phyloP scores from a whole-genome alignment of 1,284 basidiomycete species.

The Coniferiporia weirii region DNA sequence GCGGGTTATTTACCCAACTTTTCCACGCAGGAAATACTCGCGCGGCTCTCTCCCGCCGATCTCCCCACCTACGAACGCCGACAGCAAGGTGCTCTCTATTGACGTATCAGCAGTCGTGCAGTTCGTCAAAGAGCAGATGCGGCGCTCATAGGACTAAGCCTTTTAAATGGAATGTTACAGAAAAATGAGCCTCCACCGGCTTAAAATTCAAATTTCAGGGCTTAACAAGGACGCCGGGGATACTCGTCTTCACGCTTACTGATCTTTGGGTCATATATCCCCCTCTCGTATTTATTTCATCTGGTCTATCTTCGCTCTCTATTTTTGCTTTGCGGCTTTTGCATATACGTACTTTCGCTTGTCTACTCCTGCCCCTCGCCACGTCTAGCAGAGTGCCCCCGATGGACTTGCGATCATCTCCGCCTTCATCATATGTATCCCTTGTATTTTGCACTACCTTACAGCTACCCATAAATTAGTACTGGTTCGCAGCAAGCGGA shows the following conservation, averaged over 20 bases:
- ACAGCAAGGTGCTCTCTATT: constrained; percentile 43
- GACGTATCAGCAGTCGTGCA: constrained; percentile 43
- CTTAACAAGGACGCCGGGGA: too few species aligned
- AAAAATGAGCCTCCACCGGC: not conserved
- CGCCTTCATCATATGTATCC: not conserved
- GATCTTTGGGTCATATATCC: too few species aligned
- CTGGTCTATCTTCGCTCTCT: too few species aligned
- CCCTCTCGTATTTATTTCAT: too few species aligned
- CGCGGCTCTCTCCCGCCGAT: constrained; percentile 33
- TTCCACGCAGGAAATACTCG: constrained; percentile 33
- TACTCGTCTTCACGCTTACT: too few species aligned
- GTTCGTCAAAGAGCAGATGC: constrained; percentile 33
- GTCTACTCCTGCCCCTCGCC: not conserved
- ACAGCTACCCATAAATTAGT: not conserved
- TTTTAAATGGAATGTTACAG: not conserved
- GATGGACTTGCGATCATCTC: not conserved
- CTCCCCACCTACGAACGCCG: constrained; percentile 35
- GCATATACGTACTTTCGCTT: not conserved
- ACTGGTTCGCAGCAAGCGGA: not conserved
- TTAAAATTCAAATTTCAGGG: not conserved
- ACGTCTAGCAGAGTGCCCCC: not conserved
- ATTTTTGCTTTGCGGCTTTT: not conserved
- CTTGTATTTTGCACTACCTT: not conserved
- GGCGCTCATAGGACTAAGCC: not conserved
- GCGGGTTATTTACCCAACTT: constrained; percentile 5